These are phyloP conservation scores for Exophiala lecanii-corni DNA, from an alignment of 2,329 filamentous ascomycete genomes.

Conservation along the genomic window DNA sequence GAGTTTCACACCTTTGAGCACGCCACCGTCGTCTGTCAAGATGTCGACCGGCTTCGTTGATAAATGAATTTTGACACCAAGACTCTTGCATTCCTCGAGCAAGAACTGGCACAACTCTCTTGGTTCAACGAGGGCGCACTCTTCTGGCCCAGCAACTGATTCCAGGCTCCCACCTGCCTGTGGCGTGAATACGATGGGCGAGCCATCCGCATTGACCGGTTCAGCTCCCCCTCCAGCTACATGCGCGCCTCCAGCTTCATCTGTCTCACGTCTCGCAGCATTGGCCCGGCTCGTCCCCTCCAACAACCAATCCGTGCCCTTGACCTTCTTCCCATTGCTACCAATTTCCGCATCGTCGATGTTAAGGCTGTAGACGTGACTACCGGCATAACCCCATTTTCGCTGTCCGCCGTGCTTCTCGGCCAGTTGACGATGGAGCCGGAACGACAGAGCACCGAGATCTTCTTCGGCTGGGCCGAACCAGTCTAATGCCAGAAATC, in stretches of 20 bases:
- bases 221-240: constrained; percentile 28
- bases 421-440: constrained; percentile 62
- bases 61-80: constrained; percentile 63
- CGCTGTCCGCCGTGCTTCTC: constrained; percentile 52
- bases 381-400: constrained; percentile 57
- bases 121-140: constrained; percentile 66
- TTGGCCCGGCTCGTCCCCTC: constrained; percentile 60
- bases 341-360: constrained; percentile 31
- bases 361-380: constrained; percentile 56
- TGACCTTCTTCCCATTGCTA: constrained; percentile 33
- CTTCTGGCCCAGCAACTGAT: constrained; percentile 56
- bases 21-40: constrained; percentile 45
- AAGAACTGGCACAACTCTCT: constrained; percentile 62
- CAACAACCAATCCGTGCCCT: constrained; percentile 61
- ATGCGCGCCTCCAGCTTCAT: background rate
- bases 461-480: constrained; percentile 54
- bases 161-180: constrained; percentile 54
- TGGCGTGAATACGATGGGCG: constrained; percentile 57
- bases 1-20: constrained; percentile 48
- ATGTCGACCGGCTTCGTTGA: constrained; percentile 56
- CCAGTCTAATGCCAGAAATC: constrained; percentile 72
- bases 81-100: constrained; percentile 50
- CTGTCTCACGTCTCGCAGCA: constrained; percentile 37
- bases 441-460: constrained; percentile 64
- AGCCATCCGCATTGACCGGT: constrained; percentile 32